Conservation (phyloP, 1,284 basidiomycete species). For the Hymenochaete sp. region DNA sequence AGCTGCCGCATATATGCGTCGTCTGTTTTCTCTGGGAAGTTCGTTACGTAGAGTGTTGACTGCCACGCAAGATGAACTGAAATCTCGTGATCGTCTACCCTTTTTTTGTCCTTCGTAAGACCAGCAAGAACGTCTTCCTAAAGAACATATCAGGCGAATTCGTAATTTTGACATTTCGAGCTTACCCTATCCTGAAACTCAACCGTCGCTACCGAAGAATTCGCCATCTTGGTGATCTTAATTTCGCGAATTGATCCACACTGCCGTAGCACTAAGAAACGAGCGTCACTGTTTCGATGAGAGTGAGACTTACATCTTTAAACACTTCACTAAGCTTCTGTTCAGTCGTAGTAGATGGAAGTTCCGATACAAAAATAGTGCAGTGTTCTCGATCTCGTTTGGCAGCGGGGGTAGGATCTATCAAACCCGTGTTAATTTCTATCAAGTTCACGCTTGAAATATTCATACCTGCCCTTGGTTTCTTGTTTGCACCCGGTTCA, state of each 20-base stretch:
- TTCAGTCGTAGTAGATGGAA: slow-evolving; percentile 52
- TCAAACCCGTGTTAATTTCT: background rate
- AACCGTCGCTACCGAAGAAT: slow-evolving; percentile 63
- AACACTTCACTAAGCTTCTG: slow-evolving; percentile 70
- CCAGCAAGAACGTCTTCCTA: slow-evolving; percentile 75
- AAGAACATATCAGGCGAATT: background rate
- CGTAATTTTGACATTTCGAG: slow-evolving; percentile 7
- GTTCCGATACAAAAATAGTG: slow-evolving; percentile 79
- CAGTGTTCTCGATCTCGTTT: slow-evolving; percentile 91
- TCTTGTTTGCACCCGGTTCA: slow-evolving; percentile 40
- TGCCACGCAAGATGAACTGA: slow-evolving; percentile 86
- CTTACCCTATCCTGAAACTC: slow-evolving; percentile 68
- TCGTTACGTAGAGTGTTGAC: slow-evolving; percentile 94
- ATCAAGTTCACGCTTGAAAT: slow-evolving; percentile 6
- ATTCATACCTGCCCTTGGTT: slow-evolving; percentile 44
- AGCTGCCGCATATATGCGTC: slow-evolving; percentile 69
- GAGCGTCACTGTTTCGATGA: slow-evolving; percentile 7
- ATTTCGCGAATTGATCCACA: slow-evolving; percentile 78
- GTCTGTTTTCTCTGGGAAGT: slow-evolving; percentile 85
- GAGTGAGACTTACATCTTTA: slow-evolving; percentile 60
- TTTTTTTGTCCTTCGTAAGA: slow-evolving; percentile 89
- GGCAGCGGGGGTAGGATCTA: slow-evolving; percentile 30
- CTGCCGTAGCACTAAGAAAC: slow-evolving; percentile 38
- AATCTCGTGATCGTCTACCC: slow-evolving; percentile 63
- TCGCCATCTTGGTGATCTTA: slow-evolving; percentile 55